Percentiles rank a stretch among this genome's conserved stretches.
These are phyloP conservation scores for Eimeria brunetti DNA, from an alignment of 169 alveolate species.

Conservation along the genomic window DNA sequence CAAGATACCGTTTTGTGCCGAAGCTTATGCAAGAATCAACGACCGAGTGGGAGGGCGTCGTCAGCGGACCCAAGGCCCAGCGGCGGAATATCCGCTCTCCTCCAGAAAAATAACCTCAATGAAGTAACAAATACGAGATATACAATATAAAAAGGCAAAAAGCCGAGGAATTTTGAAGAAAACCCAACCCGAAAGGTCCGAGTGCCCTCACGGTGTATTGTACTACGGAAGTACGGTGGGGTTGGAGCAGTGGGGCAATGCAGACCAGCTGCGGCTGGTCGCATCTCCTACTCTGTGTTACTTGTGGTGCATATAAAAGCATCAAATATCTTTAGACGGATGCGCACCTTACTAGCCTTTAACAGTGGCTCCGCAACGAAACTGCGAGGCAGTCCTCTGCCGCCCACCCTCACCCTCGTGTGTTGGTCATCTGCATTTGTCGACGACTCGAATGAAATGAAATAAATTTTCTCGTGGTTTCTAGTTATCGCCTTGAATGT, in stretches of 20 bases:
- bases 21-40: neutral
- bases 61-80: slow-evolving; percentile 52
- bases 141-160: neutral
- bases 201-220: neutral
- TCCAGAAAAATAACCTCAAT: neutral
- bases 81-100: slow-evolving; percentile 43
- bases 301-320: neutral
- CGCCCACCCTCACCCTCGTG: neutral
- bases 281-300: neutral
- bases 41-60: slow-evolving; percentile 64
- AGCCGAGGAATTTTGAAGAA: neutral
- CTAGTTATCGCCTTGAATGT: neutral
- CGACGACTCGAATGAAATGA: neutral
- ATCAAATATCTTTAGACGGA: neutral
- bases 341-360: neutral
- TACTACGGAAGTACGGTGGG: slow-evolving; percentile 19
- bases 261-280: slow-evolving; percentile 45
- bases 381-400: neutral
- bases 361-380: neutral
- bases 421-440: neutral
- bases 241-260: slow-evolving; percentile 62
- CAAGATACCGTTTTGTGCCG: slow-evolving; percentile 20
- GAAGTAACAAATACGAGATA: neutral
- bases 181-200: neutral
- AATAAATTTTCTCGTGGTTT: neutral